A percentile compares a stretch with the other conserved stretches of the same genome.
These are phyloP conservation scores for Xerocomellus chrysenteron DNA, from an alignment of 768 basidiomycete genomes.

Conservation along the genomic window DNA sequence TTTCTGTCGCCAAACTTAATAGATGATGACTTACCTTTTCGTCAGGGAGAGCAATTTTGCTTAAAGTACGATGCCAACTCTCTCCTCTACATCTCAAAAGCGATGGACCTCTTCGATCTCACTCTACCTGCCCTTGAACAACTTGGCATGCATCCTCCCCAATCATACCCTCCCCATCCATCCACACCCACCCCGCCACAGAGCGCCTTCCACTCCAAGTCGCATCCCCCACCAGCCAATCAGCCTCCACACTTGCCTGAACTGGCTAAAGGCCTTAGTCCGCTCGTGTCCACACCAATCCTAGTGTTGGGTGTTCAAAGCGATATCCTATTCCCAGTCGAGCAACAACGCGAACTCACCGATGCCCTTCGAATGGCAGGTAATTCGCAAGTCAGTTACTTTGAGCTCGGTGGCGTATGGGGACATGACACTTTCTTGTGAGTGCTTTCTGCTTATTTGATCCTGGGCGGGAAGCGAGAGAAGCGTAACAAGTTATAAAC, in stretches of 20 bases:
- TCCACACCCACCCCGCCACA: constrained; percentile 14
- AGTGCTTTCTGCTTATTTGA: constrained; percentile 34
- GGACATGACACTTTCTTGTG: constrained; percentile 97
- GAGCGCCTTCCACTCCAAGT: constrained; percentile 57
- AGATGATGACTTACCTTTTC: constrained; percentile 2
- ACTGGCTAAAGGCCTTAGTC: constrained; percentile 75
- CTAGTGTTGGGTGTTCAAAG: constrained; percentile 94
- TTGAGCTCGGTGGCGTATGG: constrained; percentile 99
- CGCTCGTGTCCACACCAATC: constrained; percentile 73
- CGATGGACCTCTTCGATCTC: constrained; percentile 99
- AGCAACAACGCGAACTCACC: constrained; percentile 93
- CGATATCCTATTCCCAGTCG: constrained; percentile 95
- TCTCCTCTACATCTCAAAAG: constrained; percentile 97
- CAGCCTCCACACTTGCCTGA: constrained; percentile 73
- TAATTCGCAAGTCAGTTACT: constrained; percentile 88
- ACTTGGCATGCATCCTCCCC: constrained; percentile 51
- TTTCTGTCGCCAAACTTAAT: neutral
- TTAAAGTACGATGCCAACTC: constrained; percentile 99
- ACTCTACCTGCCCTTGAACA: constrained; percentile 71
- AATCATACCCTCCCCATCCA: constrained; percentile 18
- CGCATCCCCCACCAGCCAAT: constrained; percentile 69
- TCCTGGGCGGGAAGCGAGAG: neutral
- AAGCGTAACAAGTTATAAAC: neutral
- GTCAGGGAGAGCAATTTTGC: constrained; percentile 92
- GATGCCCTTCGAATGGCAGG: constrained; percentile 91